Evolutionary conservation across 1,284 basidiomycete genomes (phyloP), one percentile per base, ranked within the genome.

Genomic region (Puccinia hordei): DNA sequence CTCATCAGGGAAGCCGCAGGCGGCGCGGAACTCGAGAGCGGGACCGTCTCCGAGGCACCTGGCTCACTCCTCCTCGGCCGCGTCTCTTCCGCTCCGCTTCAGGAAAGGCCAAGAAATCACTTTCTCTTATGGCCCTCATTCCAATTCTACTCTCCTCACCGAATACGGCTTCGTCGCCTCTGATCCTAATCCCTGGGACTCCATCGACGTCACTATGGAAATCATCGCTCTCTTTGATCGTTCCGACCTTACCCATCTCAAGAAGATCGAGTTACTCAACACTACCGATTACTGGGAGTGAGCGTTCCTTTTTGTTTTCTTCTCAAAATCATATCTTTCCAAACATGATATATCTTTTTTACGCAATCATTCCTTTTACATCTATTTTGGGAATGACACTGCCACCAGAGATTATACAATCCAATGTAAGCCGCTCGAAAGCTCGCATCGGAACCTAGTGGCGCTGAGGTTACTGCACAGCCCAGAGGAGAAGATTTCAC

Each of bases 101-200:
- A 24, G 27, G 15, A 73, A 82, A 63, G 83, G 82, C 30, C 81
- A 83, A 71, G 84, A 84, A 55, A 68, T 84, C 15, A 65, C 80
- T 17, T 84, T 84, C 81, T 81, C 81, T 1, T 84, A 84, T 68
- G 84, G 83, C 0, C 72, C 82, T 1, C 82, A 82, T 66, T 73
- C 80, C 22, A 83, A 84, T 65, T 72, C 82, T 30, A 82, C 82
- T 53, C 78, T 84, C 3, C 69, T 83, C 19, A 78, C 83, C 24
- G 84, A 84, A 49, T 84, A 84, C 57, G 84, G 83, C 2, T 84
- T 84, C 78, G 77, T 81, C 0, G 63, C 83, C 2, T 82, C 82
- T 1, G 46, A 49, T n/a, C 68, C 35, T 10, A 84, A 84, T 81
- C 71, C 61, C 0, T 82, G 83, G 81, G 82, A 83, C 59, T 81